Evolutionary conservation across 1,284 basidiomycete species (phyloP).

Genomic region (Trichosporon asahii): DNA sequence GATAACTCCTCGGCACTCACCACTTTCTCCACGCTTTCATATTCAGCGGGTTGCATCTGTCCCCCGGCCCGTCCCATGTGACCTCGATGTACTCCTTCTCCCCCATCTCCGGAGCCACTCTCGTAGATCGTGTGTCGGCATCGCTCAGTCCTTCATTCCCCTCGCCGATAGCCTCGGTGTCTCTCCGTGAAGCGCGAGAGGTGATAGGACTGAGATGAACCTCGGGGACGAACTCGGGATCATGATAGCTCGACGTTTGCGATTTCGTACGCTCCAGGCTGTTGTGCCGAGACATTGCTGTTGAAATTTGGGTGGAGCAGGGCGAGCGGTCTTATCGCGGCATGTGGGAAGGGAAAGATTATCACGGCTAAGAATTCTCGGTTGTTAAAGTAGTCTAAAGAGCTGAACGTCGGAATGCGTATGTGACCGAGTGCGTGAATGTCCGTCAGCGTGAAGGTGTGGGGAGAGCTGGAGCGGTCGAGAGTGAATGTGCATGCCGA

Average conservation of each 20-base stretch:
- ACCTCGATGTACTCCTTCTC: constrained; percentile 35
- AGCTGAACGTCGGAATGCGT: no score
- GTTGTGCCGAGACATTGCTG: background rate
- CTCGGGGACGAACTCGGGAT: background rate
- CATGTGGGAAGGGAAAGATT: background rate
- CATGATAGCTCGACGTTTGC: background rate
- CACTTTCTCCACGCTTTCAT: constrained; percentile 40
- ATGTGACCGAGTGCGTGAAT: no score
- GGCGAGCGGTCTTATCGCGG: background rate
- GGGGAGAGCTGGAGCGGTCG: background rate
- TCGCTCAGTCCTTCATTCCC: background rate
- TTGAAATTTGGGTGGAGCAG: background rate
- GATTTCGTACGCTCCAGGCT: background rate
- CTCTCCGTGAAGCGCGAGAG: background rate
- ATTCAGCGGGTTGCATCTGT: constrained; percentile 41
- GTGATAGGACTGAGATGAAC: background rate
- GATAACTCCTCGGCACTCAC: no score
- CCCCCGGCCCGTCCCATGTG: constrained; percentile 39
- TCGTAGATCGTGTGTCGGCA: background rate
- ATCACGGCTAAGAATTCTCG: no score
- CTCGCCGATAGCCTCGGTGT: background rate
- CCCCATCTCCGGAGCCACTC: background rate
- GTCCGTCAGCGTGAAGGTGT: no score
- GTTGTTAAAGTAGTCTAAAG: no score
- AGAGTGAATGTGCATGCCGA: background rate